phyloP scores from a whole-genome alignment of 208 protist genomes.

The Jaenimonas drosophilae region DNA sequence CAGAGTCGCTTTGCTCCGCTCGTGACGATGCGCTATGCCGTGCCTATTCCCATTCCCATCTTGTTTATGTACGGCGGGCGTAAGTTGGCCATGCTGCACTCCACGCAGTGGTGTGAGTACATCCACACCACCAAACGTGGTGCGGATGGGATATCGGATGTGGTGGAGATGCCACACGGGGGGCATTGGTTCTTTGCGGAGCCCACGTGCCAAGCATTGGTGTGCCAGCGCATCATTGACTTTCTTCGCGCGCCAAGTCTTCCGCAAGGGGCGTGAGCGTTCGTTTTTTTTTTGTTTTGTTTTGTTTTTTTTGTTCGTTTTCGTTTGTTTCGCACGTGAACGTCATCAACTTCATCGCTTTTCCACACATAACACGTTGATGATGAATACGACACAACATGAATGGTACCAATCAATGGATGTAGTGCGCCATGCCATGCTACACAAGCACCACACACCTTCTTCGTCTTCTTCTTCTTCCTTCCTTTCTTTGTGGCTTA shows the following conservation, averaged over 20 bases:
- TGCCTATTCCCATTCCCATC: slow-evolving; percentile 46
- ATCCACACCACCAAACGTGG: slow-evolving; percentile 30
- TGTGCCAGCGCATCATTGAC: slow-evolving; percentile 29
- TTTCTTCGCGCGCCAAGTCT: slow-evolving; percentile 21
- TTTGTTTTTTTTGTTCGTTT: slow-evolving; percentile 9
- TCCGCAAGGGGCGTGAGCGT: background rate
- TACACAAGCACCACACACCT: no score
- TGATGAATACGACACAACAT: no score
- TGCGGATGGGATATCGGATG: slow-evolving; percentile 52
- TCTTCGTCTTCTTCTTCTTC: slow-evolving; percentile 1
- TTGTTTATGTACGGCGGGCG: slow-evolving; percentile 62
- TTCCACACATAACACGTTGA: no score
- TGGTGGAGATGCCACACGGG: slow-evolving; percentile 44
- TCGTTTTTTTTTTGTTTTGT: slow-evolving; percentile 8
- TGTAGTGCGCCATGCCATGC: no score
- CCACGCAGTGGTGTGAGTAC: slow-evolving; percentile 51
- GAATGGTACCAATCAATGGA: no score
- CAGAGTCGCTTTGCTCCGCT: no score
- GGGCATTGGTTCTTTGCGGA: slow-evolving; percentile 81
- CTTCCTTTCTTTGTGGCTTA: background rate
- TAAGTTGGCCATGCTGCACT: slow-evolving; percentile 42
- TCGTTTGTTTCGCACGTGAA: background rate
- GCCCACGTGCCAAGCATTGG: slow-evolving; percentile 24
- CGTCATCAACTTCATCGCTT: background rate
- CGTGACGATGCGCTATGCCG: slow-evolving; percentile 33